Evolutionary conservation across 306 rosid species (phyloP).

Genomic region (Pyrus betulifolia): DNA sequence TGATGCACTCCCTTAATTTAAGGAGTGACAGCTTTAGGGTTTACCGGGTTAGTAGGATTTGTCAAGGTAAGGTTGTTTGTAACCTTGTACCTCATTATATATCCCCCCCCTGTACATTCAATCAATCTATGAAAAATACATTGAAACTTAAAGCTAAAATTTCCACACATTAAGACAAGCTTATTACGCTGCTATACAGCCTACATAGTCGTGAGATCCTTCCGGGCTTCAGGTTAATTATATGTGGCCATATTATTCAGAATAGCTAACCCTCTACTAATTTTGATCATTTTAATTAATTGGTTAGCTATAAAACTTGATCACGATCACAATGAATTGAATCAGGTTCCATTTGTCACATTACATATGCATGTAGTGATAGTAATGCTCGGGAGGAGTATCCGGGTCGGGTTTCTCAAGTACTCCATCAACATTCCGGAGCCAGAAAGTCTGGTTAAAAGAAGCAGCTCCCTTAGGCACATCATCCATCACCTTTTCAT

Average conservation of each 20-base stretch:
- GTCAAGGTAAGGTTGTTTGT: no score
- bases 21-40: no score
- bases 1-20: no score
- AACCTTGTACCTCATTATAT: no score
- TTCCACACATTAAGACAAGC: neutral
- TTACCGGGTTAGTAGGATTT: no score
- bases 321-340: neutral
- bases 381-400: neutral
- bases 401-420: conserved; percentile 21
- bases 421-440: conserved; percentile 47
- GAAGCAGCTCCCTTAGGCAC: conserved; percentile 52
- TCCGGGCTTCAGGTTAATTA: no score
- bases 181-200: no score
- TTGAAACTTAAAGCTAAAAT: no score
- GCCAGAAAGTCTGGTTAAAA: conserved; percentile 42
- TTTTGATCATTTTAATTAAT: neutral
- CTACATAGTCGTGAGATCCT: no score
- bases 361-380: neutral
- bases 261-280: neutral
- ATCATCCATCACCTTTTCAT: conserved; percentile 59
- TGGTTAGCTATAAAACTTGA: neutral
- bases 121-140: no score
- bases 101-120: no score
- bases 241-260: neutral
- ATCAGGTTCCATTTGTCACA: neutral